Conservation (phyloP, 2,329 filamentous ascomycete genomes). For the Ophiostoma perfectum region DNA sequence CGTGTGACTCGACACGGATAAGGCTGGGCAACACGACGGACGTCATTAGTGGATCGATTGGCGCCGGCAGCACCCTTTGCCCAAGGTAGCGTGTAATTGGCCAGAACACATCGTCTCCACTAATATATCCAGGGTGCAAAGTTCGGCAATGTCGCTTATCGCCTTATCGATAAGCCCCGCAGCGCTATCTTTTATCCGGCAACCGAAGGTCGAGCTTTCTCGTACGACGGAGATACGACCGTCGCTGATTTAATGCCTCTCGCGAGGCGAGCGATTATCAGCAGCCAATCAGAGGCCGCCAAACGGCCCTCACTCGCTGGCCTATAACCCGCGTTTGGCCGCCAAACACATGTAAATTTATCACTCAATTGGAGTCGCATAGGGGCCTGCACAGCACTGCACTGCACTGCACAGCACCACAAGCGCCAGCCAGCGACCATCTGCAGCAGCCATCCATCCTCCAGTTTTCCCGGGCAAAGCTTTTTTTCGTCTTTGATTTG, state of each 20-base stretch:
- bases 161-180: constrained; percentile 16
- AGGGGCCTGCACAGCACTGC: not conserved
- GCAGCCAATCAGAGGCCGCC: constrained; percentile 17
- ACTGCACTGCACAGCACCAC: not conserved
- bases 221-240: constrained; percentile 28
- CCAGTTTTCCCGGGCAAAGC: constrained; percentile 11
- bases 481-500: constrained; percentile 12
- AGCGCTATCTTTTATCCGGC: constrained; percentile 21
- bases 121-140: not conserved
- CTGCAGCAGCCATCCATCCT: not conserved
- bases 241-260: not conserved
- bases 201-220: constrained; percentile 20
- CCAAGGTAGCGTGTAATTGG: not conserved
- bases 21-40: not conserved
- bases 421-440: not conserved
- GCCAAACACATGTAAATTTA: constrained; percentile 10
- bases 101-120: not conserved
- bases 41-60: constrained; percentile 13
- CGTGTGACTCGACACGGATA: not conserved
- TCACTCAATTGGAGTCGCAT: too few relatives aligned
- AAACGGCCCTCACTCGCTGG: not conserved
- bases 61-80: constrained; percentile 1
- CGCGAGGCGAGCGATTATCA: constrained; percentile 5
- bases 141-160: constrained; percentile 20
- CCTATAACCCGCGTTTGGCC: too few relatives aligned